Evolutionary conservation across 768 basidiomycete genomes (phyloP).

Genomic region (Pholiota conissans): DNA sequence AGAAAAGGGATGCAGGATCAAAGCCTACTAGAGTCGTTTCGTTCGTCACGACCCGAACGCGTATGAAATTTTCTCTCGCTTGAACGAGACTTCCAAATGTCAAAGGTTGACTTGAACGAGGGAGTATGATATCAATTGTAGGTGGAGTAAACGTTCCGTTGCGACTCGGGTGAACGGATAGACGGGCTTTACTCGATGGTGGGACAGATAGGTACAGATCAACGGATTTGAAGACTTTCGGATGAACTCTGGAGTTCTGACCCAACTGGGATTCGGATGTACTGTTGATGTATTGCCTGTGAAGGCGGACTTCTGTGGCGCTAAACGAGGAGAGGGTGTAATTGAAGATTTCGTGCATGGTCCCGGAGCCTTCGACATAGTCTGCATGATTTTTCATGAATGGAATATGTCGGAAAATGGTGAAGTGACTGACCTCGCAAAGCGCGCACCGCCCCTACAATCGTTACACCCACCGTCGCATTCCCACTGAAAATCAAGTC

Average conservation of each 20-base stretch:
- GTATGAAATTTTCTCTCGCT: constrained; percentile 15
- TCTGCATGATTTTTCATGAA: constrained; percentile 21
- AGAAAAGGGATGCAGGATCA: constrained; percentile 30
- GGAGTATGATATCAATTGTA: constrained; percentile 33
- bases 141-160: constrained; percentile 34
- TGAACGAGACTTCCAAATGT: too few species aligned
- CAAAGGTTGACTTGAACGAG: too few species aligned
- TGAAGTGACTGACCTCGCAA: constrained; percentile 29
- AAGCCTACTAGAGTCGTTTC: constrained; percentile 36
- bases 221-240: constrained; percentile 24
- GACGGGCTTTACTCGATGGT: constrained; percentile 22
- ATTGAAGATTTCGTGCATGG: constrained; percentile 43
- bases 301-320: constrained; percentile 34
- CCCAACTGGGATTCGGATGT: too few species aligned
- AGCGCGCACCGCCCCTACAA: constrained; percentile 42
- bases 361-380: constrained; percentile 40
- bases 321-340: constrained; percentile 37
- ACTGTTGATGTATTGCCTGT: constrained; percentile 41
- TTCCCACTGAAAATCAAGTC: constrained; percentile 31
- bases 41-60: constrained; percentile 36
- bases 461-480: constrained; percentile 39
- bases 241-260: constrained; percentile 12
- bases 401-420: neutral
- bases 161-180: constrained; percentile 31
- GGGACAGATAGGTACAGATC: constrained; percentile 30